Evolutionary conservation across 2,329 filamentous ascomycete genomes (phyloP), one percentile per base, ranked within the genome.

Genomic region (Trichophyton rubrum): DNA sequence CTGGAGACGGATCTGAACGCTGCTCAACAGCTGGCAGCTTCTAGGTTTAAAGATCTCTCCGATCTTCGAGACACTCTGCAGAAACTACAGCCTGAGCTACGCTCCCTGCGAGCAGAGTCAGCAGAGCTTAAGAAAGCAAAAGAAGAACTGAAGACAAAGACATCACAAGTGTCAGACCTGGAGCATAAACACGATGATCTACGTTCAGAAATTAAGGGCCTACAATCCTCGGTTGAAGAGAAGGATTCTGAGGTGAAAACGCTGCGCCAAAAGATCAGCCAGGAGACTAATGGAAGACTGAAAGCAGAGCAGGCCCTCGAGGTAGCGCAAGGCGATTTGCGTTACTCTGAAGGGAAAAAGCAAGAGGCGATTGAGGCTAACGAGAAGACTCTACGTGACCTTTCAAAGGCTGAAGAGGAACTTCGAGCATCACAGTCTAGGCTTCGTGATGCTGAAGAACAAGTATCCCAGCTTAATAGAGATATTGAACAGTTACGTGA

Each of bases 1-100:
- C 73, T 96, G 17, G 85, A 95, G 68, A 89, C 87, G 0, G 92
- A 99, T 69, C 80, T 97, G 2, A 87, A 85, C 1, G 90, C 90
- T 1, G 87, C 91, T 0, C 86, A 96, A 70, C 85, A 95, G 72
- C 81, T 97, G 11, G 90, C 93, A 0, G 86, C 95, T 63, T 87
- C 83, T 15, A 82, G 93, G 33, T 97, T 90, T 77, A 95, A 90
- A 72, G 91, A 97, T 62, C 77, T 96, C 1, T 86, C 85, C 0
- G 88, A 95, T 30, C 77, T 96, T 53, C 82, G 86, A 20, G 88
- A 92, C 63, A 79, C 91, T 1, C 74, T 96, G 33, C 86, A 90
- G 65, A 95, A 93, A 71, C 82, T 88, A 0, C 91, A 96, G 68
- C 88, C 90, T 0, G 92, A 99, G 73, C 77, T 97, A 24, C 87